Evolutionary conservation across 352 stramenopile species (phyloP), one percentile per base, ranked within the genome.

Genomic region (Pythium dissimile): DNA sequence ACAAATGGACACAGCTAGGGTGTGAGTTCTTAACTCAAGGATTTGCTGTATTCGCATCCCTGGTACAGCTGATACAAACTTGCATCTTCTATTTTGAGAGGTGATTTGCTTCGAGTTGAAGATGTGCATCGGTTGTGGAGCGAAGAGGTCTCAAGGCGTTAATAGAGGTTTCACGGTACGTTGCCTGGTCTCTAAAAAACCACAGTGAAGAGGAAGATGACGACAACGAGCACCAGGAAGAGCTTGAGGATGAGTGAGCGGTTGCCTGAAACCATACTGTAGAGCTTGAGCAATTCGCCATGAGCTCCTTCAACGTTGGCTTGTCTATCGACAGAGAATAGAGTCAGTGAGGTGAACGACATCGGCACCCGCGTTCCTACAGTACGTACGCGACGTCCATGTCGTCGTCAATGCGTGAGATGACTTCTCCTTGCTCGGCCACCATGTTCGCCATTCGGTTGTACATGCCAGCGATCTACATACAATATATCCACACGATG

Each of bases 131-230:
- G 27, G 16, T n/a, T n/a, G n/a, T 15, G 3, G 13, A 38, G 27
- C 5, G 16, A 38, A 18, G 24, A 16, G 27, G 38, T 52, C 21
- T 53, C 34, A 54, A 58, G 52, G 24, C 11, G 32, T 58, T 64
- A 54, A 32, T n/a, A 53, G 24, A 57, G 56, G 56, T 18, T 18
- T 28, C 8, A 26, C 5, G 3, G 39, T 39, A 39, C 37, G 0
- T 41, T 13, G n/a, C n/a, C n/a, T n/a, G n/a, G 0, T 11, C 15
- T 18, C 43, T 77, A 91, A 43, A 91, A 91, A 28, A 91, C 77
- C 31, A 94, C 84, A 32, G 90, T 69, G 52, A 94, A 94, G 59
- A 92, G 75, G 65, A 91, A 91, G 54, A 92, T 92, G 59, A 92
- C 73, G 43, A 94, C 65, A 24, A 94, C 51, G 18, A 94, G 66